A percentile compares a stretch with the other conserved stretches of the same genome.
phyloP scores from a whole-genome alignment of 257 asterid species.

The Capsicum rhomboideum region DNA sequence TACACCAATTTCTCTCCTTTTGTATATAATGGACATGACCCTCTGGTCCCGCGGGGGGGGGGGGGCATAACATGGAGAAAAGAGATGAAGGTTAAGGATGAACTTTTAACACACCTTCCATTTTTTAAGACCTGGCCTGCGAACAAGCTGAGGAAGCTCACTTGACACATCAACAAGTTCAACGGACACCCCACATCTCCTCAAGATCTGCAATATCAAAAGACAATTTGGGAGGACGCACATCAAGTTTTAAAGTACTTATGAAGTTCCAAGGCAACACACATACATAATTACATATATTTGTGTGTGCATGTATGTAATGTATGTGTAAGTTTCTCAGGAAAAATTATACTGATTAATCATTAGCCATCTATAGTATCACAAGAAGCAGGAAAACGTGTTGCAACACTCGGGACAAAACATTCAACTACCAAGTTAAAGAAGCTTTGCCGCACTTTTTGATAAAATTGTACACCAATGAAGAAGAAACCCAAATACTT shows the following conservation, averaged over 20 bases:
- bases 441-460: background rate
- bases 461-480: background rate
- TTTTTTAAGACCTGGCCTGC: slow-evolving; percentile 84
- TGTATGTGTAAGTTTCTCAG: background rate
- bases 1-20: background rate
- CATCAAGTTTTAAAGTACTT: background rate
- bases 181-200: slow-evolving; percentile 73
- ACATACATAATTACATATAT: background rate
- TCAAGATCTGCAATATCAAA: slow-evolving; percentile 42
- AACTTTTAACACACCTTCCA: slow-evolving; percentile 56
- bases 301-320: background rate
- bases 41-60: no score
- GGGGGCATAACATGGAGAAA: background rate
- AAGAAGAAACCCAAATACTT: background rate
- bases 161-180: slow-evolving; percentile 81
- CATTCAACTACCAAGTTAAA: background rate
- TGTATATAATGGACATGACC: background rate
- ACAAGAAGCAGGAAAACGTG: background rate
- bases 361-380: background rate
- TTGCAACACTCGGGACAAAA: background rate
- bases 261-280: background rate
- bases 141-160: slow-evolving; percentile 82
- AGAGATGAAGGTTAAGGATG: background rate
- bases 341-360: background rate
- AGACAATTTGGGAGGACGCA: background rate